Base-by-base conservation (phyloP, 305 asterid genomes). In the Rubia balearica region DNA sequence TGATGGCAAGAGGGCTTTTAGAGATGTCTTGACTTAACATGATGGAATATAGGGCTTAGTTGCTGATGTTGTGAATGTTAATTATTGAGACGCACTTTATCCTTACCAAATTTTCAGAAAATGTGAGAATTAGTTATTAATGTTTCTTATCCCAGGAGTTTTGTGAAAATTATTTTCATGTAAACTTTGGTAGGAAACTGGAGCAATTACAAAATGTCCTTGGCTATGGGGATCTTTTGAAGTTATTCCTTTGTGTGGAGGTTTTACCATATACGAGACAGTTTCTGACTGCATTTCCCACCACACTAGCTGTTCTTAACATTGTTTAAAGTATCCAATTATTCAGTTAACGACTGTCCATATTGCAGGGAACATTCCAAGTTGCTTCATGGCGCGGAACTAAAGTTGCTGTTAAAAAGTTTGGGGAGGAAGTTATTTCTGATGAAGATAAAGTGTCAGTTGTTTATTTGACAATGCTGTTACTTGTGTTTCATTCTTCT, bases 391-490 rank as follows among this genome's bases (percentile, higher is more conserved):
- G 98, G 98, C 83, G 96, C 60, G 98, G 98, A 79, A 93, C 85
- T 62, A 75, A 77, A 81, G 98, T 93, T 76, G 98, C 96, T 3
- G 98, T 93, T 74, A 93, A 93, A 80, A 80, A 84, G 76, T 88
- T 93, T 75, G 77, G 81, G 79, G 96, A 93, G 78, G 96, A 96
- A 73, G 76, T 82, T 60, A 68, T 83, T 83, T 86, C 83, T 67
- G 85, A 84, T 67, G 95, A 90, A 56, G 96, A 90, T 73, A 90
- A 90, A 93, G 88, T 90, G 98, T 93, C 80, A 85, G 97, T 84
- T 75, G 49, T 46, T 80, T 4, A 6, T 8, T 7, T 13, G 17
- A 24, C 8, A 12, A 2, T 30, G 48, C 42, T 71, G 43, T 45
- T 65, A 8, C n/a, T 0, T 14, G 8, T 71, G 56, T 56, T 9